These are phyloP conservation scores for Cercospora nicotianae DNA, from an alignment of 2,329 filamentous ascomycete species.

Conservation along the genomic window DNA sequence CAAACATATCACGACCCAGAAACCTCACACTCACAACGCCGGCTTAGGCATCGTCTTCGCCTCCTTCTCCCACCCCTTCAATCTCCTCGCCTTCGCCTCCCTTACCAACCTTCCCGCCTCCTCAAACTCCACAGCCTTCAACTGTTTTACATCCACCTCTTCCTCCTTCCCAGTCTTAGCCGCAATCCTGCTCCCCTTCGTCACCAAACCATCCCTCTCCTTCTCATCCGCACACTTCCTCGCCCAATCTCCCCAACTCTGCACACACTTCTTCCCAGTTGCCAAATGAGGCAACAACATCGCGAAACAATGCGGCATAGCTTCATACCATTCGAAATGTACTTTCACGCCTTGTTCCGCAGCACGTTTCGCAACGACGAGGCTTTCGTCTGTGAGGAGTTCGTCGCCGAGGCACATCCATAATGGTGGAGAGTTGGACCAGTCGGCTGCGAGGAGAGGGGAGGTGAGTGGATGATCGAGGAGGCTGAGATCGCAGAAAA, in stretches of 20 bases:
- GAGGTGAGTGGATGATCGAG: conserved; percentile 67
- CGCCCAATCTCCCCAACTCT: conserved; percentile 39
- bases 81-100: conserved; percentile 35
- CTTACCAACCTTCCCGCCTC: conserved; percentile 33
- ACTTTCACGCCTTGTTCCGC: conserved; percentile 60
- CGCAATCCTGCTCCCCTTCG: conserved; percentile 35
- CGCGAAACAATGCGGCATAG: conserved; percentile 73
- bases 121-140: conserved; percentile 30
- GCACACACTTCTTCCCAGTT: conserved; percentile 39
- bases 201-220: conserved; percentile 29
- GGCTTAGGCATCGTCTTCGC: conserved; percentile 38
- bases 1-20: background rate
- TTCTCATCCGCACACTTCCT: conserved; percentile 33
- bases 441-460: conserved; percentile 58
- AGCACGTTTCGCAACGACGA: conserved; percentile 59
- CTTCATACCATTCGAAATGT: conserved; percentile 71
- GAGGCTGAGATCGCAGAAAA: conserved; percentile 49
- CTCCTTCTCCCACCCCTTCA: conserved; percentile 37
- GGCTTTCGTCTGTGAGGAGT: conserved; percentile 66
- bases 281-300: conserved; percentile 44
- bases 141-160: conserved; percentile 28
- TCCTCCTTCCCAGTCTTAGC: conserved; percentile 37
- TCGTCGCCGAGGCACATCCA: conserved; percentile 72
- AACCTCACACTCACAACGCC: conserved; percentile 20
- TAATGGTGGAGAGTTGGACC: conserved; percentile 64